A percentile compares a stretch with the other conserved stretches of the same genome.
Conservation (phyloP, 768 basidiomycete species). For the Fistulinella prunicolor region DNA sequence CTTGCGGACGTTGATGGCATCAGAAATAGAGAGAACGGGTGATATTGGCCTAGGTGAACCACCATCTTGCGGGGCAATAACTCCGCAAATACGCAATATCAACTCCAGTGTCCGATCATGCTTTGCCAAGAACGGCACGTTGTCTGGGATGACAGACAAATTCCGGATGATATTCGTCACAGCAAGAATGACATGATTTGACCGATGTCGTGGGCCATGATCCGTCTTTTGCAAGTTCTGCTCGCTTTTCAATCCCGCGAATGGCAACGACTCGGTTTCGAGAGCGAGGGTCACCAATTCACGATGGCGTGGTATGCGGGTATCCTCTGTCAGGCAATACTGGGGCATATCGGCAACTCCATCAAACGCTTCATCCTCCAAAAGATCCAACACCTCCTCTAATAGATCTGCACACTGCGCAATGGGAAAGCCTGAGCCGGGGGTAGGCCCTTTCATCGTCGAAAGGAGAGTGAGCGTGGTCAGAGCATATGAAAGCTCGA, state of each 20-base stretch:
- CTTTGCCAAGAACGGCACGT: slow-evolving; percentile 60
- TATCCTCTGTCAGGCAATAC: slow-evolving; percentile 27
- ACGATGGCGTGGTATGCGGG: slow-evolving; percentile 57
- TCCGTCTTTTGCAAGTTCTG: slow-evolving; percentile 50
- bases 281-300: slow-evolving; percentile 57
- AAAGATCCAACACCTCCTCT: slow-evolving; percentile 81
- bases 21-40: slow-evolving; percentile 61
- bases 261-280: slow-evolving; percentile 56
- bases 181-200: slow-evolving; percentile 60
- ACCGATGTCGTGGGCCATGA: slow-evolving; percentile 59
- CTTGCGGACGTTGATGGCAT: slow-evolving; percentile 70
- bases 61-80: slow-evolving; percentile 37
- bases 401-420: slow-evolving; percentile 74
- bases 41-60: slow-evolving; percentile 44
- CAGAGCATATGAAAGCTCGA: slow-evolving; percentile 87
- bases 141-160: slow-evolving; percentile 72
- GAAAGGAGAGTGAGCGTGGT: slow-evolving; percentile 83
- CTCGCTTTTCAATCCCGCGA: slow-evolving; percentile 48
- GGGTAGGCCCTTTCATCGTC: slow-evolving; percentile 65
- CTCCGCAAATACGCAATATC: slow-evolving; percentile 64
- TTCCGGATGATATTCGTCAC: slow-evolving; percentile 84
- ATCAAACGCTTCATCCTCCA: slow-evolving; percentile 79
- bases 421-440: slow-evolving; percentile 65
- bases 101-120: slow-evolving; percentile 64
- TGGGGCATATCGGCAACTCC: slow-evolving; percentile 36